phyloP scores from a whole-genome alignment of 768 basidiomycete genomes.

The Dentipellis fragilis region DNA sequence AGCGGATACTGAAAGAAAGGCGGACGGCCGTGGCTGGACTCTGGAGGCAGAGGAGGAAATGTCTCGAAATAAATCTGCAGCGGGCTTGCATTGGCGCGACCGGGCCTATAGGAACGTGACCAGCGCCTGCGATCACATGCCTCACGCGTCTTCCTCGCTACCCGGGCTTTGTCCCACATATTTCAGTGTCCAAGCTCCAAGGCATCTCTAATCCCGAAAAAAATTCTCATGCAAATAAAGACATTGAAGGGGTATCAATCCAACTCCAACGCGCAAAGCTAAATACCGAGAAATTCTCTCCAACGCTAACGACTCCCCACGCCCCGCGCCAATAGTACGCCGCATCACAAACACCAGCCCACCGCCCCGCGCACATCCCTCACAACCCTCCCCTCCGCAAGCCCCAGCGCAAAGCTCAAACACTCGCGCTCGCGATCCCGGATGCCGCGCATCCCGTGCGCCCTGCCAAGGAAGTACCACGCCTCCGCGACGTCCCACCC shows the following conservation, averaged over 20 bases:
- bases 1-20: background rate
- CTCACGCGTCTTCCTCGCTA: too few species aligned
- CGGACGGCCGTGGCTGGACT: background rate
- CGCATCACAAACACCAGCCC: conserved; percentile 49
- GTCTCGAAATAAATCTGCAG: background rate
- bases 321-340: too few species aligned
- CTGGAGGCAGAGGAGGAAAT: background rate
- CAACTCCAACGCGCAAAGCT: too few species aligned
- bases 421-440: conserved; percentile 68
- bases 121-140: background rate
- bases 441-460: conserved; percentile 64
- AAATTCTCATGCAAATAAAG: too few species aligned
- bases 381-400: conserved; percentile 55
- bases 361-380: conserved; percentile 52
- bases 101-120: background rate
- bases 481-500: conserved; percentile 93
- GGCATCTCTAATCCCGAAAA: too few species aligned
- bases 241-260: too few species aligned
- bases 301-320: too few species aligned
- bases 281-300: background rate
- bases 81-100: background rate
- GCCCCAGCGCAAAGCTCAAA: conserved; percentile 53
- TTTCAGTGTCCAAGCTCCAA: too few species aligned
- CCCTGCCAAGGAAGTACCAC: conserved; percentile 87
- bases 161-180: too few species aligned